Conservation (phyloP, 176 grass and related monocot genomes). For the Cenchrus americanus region DNA sequence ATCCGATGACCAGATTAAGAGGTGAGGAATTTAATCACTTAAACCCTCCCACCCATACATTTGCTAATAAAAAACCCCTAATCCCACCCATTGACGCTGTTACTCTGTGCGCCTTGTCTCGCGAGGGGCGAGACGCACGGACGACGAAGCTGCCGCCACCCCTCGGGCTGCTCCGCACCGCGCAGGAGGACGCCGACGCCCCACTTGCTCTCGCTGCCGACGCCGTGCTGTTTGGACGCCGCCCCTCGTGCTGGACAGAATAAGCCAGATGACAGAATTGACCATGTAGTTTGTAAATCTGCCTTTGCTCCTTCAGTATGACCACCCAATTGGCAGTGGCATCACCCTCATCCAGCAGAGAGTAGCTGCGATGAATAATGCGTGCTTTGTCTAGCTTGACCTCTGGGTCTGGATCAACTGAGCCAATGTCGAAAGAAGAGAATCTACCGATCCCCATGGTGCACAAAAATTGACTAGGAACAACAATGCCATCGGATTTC, state of each 20-base stretch:
- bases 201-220: too few species aligned
- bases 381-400: not conserved
- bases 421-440: constrained; percentile 6
- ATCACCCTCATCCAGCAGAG: not conserved
- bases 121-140: too few species aligned
- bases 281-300: constrained; percentile 7
- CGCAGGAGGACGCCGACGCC: too few species aligned
- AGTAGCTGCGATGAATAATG: not conserved
- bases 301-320: not conserved
- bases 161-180: too few species aligned
- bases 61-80: too few species aligned
- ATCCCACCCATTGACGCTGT: too few species aligned
- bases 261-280: not conserved
- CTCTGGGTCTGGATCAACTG: not conserved
- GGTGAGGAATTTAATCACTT: too few species aligned
- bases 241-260: not conserved
- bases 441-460: constrained; percentile 16
- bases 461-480: not conserved
- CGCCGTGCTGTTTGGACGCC: too few species aligned
- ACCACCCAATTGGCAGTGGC: not conserved
- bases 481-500: not conserved
- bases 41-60: too few species aligned
- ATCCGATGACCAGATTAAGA: too few species aligned
- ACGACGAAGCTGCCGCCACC: too few species aligned
- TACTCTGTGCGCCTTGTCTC: too few species aligned